Conservation (phyloP, 345 rosid genomes). For the Eucalyptus curtisii region DNA sequence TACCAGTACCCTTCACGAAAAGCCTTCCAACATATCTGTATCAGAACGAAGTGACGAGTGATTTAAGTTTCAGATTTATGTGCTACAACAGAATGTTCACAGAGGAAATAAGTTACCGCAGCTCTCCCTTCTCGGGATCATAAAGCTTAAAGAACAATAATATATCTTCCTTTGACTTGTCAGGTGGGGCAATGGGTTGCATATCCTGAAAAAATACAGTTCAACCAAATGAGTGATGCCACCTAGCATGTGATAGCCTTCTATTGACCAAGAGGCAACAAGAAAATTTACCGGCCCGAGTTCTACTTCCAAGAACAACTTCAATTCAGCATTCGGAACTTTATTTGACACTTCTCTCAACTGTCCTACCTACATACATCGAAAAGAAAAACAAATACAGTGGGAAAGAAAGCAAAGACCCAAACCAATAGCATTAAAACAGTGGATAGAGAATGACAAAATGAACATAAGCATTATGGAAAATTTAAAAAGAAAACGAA, state of each 20-base stretch:
- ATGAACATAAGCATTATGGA: neutral
- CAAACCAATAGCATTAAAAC: neutral
- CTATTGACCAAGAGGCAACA: neutral
- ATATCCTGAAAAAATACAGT: slow-evolving; percentile 26
- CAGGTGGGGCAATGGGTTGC: slow-evolving; percentile 40
- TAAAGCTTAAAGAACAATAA: slow-evolving; percentile 64
- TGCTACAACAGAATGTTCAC: neutral
- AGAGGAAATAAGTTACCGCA: slow-evolving; percentile 20
- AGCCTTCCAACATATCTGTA: slow-evolving; percentile 56
- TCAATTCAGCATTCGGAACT: slow-evolving; percentile 47
- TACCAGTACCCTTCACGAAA: slow-evolving; percentile 46
- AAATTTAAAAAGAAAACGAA: neutral
- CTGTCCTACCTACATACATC: slow-evolving; percentile 42
- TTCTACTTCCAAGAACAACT: slow-evolving; percentile 66
- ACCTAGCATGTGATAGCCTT: neutral
- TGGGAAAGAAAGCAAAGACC: neutral
- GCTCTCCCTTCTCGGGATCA: slow-evolving; percentile 54
- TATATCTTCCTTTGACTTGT: slow-evolving; percentile 55
- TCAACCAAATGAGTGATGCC: neutral
- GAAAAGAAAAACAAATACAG: neutral
- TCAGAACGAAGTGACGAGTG: neutral
- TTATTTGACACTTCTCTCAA: slow-evolving; percentile 54
- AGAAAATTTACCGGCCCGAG: slow-evolving; percentile 36
- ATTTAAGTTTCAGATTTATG: neutral
- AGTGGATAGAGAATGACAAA: neutral